Evolutionary conservation across 2,329 filamentous ascomycete genomes (phyloP), one percentile per base, ranked within the genome.

Genomic region (Daldinia sp.): DNA sequence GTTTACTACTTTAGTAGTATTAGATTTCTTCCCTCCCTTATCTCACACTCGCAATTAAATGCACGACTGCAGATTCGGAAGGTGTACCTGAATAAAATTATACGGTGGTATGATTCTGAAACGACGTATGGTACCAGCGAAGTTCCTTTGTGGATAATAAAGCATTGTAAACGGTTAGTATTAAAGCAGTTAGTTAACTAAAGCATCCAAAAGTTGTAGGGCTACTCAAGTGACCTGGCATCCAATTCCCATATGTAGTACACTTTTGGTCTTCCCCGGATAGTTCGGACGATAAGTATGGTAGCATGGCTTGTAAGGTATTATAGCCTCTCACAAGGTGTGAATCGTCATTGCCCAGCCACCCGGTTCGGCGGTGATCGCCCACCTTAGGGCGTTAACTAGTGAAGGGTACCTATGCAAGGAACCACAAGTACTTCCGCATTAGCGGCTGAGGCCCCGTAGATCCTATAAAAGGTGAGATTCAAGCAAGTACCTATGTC

Each of bases 331-430:
- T 48, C 4, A 48, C 23, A 48, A 18, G 20, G 20, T 23, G 56
- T 37, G 26, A 59, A 33, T 63, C 67, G 63, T 66, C 63, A 66
- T 63, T n/a, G 53, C 15, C 64, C 64, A 60, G 41, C 37, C 64
- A 58, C 50, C 53, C 37, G 53, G 53, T 20, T 23, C 50, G 41
- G 9, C 12, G 41, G 9, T 7, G 61, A 65, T 65, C 61, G 51
- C 20, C 55, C 28, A 39, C 53, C 23, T 51, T 63, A 63, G 39
- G 58, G 58, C 61, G 63, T 58, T 57, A 54, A n/a, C 57, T 44
- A 44, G 18, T 5, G n/a, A 60, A 39, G 2, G 64, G 62, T 68
- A 68, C 65, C 23, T 70, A 68, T 70, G 68, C 65, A 70, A 70
- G 68, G 68, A n/a, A 68, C 68, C 62, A 55, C 62, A 55, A 55